phyloP scores from a whole-genome alignment of 139 green algal genomes.

The Coelastrella sp. region DNA sequence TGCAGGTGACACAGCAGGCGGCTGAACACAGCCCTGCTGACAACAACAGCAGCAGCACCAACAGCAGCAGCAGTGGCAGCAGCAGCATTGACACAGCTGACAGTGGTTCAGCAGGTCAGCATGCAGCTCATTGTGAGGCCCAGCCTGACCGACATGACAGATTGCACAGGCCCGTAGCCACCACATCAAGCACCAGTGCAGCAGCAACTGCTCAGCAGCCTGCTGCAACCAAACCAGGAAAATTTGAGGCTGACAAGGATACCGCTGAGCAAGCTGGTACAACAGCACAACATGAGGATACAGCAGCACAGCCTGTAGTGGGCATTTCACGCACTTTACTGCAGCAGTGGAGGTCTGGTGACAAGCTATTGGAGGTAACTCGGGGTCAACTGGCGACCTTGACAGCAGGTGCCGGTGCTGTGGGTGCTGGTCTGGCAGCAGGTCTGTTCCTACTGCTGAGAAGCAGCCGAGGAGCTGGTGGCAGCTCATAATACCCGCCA shows the following conservation, averaged over 20 bases:
- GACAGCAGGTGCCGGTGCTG: neutral
- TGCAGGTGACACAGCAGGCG: too few relatives aligned
- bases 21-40: neutral
- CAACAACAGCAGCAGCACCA: neutral
- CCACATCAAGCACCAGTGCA: too few relatives aligned
- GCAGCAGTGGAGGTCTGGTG: neutral
- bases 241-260: too few relatives aligned
- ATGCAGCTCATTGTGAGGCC: too few relatives aligned
- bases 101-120: neutral
- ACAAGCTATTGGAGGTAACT: conserved; percentile 6
- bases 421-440: neutral
- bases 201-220: too few relatives aligned
- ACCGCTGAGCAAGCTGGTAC: too few relatives aligned
- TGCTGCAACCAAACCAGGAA: too few relatives aligned
- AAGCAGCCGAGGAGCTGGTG: neutral
- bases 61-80: conserved; percentile 15
- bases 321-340: neutral
- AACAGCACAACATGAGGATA: too few relatives aligned
- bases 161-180: too few relatives aligned
- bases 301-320: neutral
- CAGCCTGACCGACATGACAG: too few relatives aligned
- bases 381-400: conserved; percentile 15
- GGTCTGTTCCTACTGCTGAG: neutral
- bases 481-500: neutral
- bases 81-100: neutral